phyloP scores from a whole-genome alignment of 495 filamentous ascomycete genomes.

The Hyaloscypha finlandica region DNA sequence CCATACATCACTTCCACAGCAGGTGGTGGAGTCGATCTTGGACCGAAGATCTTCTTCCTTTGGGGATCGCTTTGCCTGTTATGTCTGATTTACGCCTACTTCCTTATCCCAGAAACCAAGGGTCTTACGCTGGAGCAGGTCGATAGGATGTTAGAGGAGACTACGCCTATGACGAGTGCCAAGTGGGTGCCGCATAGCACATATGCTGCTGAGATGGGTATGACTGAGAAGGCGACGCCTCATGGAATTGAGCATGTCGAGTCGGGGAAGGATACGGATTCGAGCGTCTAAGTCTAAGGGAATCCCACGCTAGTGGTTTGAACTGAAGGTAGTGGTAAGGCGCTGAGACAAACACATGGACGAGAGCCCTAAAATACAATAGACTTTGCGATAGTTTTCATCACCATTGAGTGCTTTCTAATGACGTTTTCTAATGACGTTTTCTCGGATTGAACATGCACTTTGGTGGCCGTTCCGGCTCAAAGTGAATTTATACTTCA shows the following conservation, averaged over 20 bases:
- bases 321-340: no score
- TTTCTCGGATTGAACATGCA: no score
- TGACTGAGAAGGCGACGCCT: conserved; percentile 17
- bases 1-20: conserved; percentile 30
- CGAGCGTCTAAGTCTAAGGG: not conserved
- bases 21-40: conserved; percentile 50
- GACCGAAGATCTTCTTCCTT: conserved; percentile 76
- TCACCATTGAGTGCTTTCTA: no score
- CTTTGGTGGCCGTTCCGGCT: no score
- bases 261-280: not conserved
- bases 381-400: no score
- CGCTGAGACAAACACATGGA: no score
- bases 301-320: no score
- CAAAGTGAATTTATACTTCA: no score
- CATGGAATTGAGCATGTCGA: not conserved
- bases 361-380: no score
- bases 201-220: conserved; percentile 61
- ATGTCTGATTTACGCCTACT: conserved; percentile 72
- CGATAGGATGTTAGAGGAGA: conserved; percentile 87
- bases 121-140: conserved; percentile 78
- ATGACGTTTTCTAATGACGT: no score
- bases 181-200: conserved; percentile 73
- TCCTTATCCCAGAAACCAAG: conserved; percentile 85
- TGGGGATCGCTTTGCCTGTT: conserved; percentile 70
- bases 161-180: conserved; percentile 65